Conservation (phyloP, 352 stramenopile genomes). For the Phytophthora agathidicida region DNA sequence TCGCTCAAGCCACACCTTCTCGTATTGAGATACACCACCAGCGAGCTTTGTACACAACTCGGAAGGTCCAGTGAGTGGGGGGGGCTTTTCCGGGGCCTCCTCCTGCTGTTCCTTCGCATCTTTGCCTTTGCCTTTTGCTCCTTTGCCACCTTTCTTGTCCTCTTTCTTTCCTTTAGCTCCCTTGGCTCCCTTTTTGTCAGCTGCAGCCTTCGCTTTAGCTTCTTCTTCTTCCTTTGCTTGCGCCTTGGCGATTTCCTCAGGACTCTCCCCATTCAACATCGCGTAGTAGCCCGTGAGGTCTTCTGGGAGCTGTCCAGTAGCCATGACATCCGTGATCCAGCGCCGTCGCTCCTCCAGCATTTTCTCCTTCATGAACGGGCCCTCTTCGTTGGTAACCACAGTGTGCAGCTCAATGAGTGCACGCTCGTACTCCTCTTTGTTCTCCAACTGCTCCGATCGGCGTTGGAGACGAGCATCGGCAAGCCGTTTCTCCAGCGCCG, state of each 20-base stretch:
- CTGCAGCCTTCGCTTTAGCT: constrained; percentile 49
- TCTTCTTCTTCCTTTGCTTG: constrained; percentile 67
- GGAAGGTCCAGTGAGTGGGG: constrained; percentile 86
- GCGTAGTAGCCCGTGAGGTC: constrained; percentile 91
- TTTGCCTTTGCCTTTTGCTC: constrained; percentile 67
- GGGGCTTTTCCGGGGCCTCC: constrained; percentile 79
- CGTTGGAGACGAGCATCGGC: constrained; percentile 79
- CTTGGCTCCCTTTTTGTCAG: constrained; percentile 51
- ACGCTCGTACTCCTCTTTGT: constrained; percentile 91
- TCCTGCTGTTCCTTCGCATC: constrained; percentile 57
- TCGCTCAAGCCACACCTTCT: constrained; percentile 88
- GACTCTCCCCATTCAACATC: constrained; percentile 42
- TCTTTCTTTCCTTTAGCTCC: constrained; percentile 55
- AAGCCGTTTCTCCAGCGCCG: constrained; percentile 78
- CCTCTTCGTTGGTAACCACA: constrained; percentile 85
- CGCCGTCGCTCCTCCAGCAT: constrained; percentile 91
- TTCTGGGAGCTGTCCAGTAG: constrained; percentile 84
- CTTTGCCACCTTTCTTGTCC: constrained; percentile 61
- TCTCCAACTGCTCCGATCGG: constrained; percentile 91
- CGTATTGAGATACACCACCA: constrained; percentile 67
- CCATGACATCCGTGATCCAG: constrained; percentile 94
- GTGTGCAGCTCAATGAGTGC: constrained; percentile 89
- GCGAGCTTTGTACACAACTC: constrained; percentile 85
- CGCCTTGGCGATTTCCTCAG: constrained; percentile 50
- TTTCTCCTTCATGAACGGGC: constrained; percentile 92